Evolutionary conservation across 352 stramenopile genomes (phyloP), one percentile per base, ranked within the genome.

Genomic region (Globisporangium ultimum): DNA sequence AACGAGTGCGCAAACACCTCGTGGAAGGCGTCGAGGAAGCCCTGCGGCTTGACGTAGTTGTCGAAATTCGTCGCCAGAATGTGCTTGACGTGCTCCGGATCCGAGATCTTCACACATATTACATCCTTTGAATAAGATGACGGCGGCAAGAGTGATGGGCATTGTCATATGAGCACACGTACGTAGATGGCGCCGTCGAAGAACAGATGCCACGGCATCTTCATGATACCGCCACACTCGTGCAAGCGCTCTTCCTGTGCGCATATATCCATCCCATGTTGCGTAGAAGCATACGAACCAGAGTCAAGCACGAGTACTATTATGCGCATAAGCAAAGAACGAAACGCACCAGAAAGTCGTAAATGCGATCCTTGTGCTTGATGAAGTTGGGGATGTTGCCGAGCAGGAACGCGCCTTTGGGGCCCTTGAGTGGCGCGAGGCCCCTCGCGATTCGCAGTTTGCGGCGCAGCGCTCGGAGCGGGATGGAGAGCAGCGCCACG

Each of bases 41-140:
- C 74, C 53, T 84, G 67, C 3, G 81, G 77, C 64, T 91, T 91
- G 57, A 89, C 63, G 66, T 89, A 91, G 58, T 91, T 91, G 58
- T 61, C 59, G 43, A 86, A 76, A 17, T 89, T 87, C 1, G 75
- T 87, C 13, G 74, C 61, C 20, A 89, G 59, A 17, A 91, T 70
- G 68, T 91, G 78, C 58, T 89, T 68, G 9, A 91, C 75, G 55
- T 91, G 75, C 11, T 69, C 67, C 11, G 81, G 78, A 38, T 82
- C 72, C 6, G 75, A 81, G 53, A 87, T 76, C 68, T 80, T 43
- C 13, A 10, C 0, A 32, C 17, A 57, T 5, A 28, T 36, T 36
- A 5, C 28, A 36, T 36, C 4, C 1, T 11, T 10, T 36, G 5
- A 36, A 36, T 36, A 36, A 36, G 28, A 36, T 5, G 7, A 36